Evolutionary conservation across 108 stramenopile genomes (phyloP), one percentile per base, ranked within the genome.

Genomic region (Cyclotella atomus): DNA sequence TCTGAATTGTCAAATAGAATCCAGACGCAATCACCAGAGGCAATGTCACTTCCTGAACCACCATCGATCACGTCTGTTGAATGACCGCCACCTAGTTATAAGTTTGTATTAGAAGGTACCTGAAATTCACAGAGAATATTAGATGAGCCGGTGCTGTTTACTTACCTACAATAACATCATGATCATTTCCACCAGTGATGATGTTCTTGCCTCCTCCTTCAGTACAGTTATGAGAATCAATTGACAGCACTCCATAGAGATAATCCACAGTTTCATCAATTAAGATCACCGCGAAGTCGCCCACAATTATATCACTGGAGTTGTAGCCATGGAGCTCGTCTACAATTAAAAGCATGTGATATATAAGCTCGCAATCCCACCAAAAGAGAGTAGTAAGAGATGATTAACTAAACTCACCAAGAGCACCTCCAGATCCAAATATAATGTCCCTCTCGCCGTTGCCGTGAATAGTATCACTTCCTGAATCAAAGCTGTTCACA

Each of bases 401-500:
- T n/a, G n/a, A n/a, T n/a, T n/a, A n/a, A n/a, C n/a, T n/a, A n/a
- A n/a, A n/a, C n/a, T n/a, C 38, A 41, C 12, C 38, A 41, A 9
- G 38, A 7, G 38, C 38, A 44, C 74, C 74, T 7, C 68, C 67
- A 15, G 55, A 46, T 56, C 74, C 74, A 44, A 75, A 68, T 9
- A 75, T 69, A 2, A 75, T 28, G 55, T 75, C 74, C 3, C 74
- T 50, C 27, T 12, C 53, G 17, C 6, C 53, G 33, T 75, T 75
- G 5, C 74, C 74, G 46, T 56, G 34, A 59, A 75, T 33, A 20
- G 9, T 60, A 36, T 69, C 74, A 75, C 65, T 63, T 2, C 71
- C 61, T 8, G 71, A 62, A 34, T 62, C 71, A 59, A 72, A 61
- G 59, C 21, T 55, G 16, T 55, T 55, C 8, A 27, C 28, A 16